Evolutionary conservation across 2,329 filamentous ascomycete species (phyloP), one percentile per base, ranked within the genome.

Genomic region (Trichoderma polysporum): DNA sequence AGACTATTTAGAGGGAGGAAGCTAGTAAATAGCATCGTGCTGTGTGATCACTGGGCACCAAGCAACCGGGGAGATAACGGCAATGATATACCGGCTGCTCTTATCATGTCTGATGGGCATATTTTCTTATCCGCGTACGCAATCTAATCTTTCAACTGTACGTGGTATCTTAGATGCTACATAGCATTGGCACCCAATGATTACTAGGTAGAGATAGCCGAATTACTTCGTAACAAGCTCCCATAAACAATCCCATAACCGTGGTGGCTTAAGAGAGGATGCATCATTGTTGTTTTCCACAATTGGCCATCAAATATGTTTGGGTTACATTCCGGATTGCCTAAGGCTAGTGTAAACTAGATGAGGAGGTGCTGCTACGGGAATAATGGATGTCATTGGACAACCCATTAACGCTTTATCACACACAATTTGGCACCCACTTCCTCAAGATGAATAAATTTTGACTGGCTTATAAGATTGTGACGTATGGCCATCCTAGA

Each of bases 281-380:
- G 7, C 25, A 29, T 19, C 25, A 29, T 31, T 60, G 27, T 13
- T 19, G 29, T 29, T 22, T 41, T 7, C 22, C 17, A 58, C 4
- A n/a, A n/a, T n/a, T n/a, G n/a, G n/a, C 7, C 19, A 37, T 27
- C 31, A 22, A 47, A 7, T 8, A 31, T 35, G 41, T 8, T 37
- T 37, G 29, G 58, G 58, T 61, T 61, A 61, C 58, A 61, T 61
- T 7, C 19, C 17, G 25, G 19, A 50, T 61, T 29, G 58, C 31
- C 31, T 37, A 33, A 35, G 49, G 7, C 15, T 49, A 37, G 22
- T 12, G 58, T 6, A 25, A 3, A 41, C 39, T 33, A 33, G 27
- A 13, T 60, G 29, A 17, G 41, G 35, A 58, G 47, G 29, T 50
- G 31, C 2, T 60, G 39, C 15, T 37, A 13, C 31, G 29, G 58